These are phyloP conservation scores for Talaromyces sp. DNA, from an alignment of 2,329 filamentous ascomycete genomes.

Conservation along the genomic window DNA sequence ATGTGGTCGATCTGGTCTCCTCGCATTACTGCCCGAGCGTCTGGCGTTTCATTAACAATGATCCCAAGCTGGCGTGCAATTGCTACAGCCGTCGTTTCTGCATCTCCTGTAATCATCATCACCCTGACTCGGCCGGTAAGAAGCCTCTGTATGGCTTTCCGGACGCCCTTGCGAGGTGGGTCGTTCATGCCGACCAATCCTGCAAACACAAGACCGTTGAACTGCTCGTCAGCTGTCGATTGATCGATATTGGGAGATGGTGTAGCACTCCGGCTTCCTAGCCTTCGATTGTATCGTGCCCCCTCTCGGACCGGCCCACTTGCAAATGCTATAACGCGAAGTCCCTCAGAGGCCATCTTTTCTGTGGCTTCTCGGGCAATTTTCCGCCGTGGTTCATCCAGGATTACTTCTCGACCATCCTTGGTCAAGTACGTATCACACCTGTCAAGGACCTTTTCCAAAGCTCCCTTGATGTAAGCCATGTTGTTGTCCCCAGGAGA, in stretches of 20 bases:
- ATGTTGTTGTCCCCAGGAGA: slow-evolving; percentile 60
- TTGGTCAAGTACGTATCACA: slow-evolving; percentile 87
- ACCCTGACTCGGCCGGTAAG: slow-evolving; percentile 95
- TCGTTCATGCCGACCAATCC: slow-evolving; percentile 97
- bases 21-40: slow-evolving; percentile 61
- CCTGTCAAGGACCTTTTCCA: slow-evolving; percentile 77
- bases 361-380: slow-evolving; percentile 76
- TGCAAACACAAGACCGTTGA: slow-evolving; percentile 78
- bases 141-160: slow-evolving; percentile 77
- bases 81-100: slow-evolving; percentile 87
- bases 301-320: slow-evolving; percentile 63
- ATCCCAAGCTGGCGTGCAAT: slow-evolving; percentile 96
- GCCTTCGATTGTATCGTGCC: slow-evolving; percentile 36
- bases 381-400: slow-evolving; percentile 70
- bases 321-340: slow-evolving; percentile 88
- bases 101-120: slow-evolving; percentile 98
- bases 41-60: slow-evolving; percentile 59
- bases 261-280: slow-evolving; percentile 50
- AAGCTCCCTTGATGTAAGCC: slow-evolving; percentile 91
- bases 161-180: slow-evolving; percentile 83
- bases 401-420: slow-evolving; percentile 77
- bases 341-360: slow-evolving; percentile 78
- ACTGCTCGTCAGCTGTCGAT: slow-evolving; percentile 52
- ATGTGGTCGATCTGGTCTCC: slow-evolving; percentile 93
- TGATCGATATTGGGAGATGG: slow-evolving; percentile 27